phyloP scores from a whole-genome alignment of 1,139 yeast species.

The Yamadazyma trypodendri region DNA sequence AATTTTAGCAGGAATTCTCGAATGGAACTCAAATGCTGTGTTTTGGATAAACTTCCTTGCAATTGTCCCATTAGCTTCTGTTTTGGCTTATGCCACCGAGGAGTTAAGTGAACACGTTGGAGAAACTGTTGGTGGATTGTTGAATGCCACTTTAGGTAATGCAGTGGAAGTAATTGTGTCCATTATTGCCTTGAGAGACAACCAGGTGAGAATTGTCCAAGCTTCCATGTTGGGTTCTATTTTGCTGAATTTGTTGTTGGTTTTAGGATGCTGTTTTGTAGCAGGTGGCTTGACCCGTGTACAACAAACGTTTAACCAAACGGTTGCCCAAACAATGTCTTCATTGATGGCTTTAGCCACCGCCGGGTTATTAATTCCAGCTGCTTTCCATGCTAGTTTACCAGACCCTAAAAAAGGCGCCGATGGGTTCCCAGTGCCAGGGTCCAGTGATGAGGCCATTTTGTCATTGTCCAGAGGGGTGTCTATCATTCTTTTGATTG shows the following conservation, averaged over 20 bases:
- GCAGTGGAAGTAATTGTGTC: constrained; percentile 93
- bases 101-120: constrained; percentile 87
- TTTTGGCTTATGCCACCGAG: constrained; percentile 89
- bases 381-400: constrained; percentile 88
- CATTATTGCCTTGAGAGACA: constrained; percentile 78
- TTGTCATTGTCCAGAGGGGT: constrained; percentile 84
- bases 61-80: constrained; percentile 88
- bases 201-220: constrained; percentile 91
- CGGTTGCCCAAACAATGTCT: constrained; percentile 97
- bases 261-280: constrained; percentile 91
- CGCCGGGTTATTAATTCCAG: constrained; percentile 86
- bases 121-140: constrained; percentile 83
- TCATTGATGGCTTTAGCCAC: constrained; percentile 89
- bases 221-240: constrained; percentile 96
- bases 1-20: constrained; percentile 62
- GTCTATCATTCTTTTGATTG: constrained; percentile 70
- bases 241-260: constrained; percentile 80
- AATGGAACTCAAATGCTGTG: constrained; percentile 56
- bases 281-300: constrained; percentile 88
- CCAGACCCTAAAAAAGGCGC: constrained; percentile 35
- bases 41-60: constrained; percentile 84
- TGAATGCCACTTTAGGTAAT: constrained; percentile 96
- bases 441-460: constrained; percentile 49
- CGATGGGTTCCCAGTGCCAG: constrained; percentile 39
- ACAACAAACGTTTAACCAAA: constrained; percentile 88